phyloP scores from a whole-genome alignment of 2,329 filamentous ascomycete species.

The Berkeleyomyces basicola region DNA sequence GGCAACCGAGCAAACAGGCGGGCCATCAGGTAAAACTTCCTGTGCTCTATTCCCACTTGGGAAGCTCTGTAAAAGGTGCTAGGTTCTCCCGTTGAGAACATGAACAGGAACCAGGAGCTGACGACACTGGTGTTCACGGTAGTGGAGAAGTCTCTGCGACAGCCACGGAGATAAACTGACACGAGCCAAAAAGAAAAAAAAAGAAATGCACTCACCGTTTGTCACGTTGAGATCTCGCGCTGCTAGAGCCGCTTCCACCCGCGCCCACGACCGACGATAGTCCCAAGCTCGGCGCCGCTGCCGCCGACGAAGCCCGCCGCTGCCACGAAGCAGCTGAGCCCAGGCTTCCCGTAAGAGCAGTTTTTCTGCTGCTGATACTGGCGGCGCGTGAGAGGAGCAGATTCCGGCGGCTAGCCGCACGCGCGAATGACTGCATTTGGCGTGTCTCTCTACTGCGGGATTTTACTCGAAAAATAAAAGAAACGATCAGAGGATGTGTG shows the following conservation, averaged over 20 bases:
- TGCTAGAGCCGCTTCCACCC: neutral
- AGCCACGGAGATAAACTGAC: neutral
- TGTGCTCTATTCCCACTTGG: neutral
- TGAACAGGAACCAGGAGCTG: neutral
- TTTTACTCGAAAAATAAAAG: neutral
- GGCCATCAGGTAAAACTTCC: neutral
- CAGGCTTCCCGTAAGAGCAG: neutral
- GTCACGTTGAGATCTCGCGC: neutral
- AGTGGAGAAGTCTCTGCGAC: neutral
- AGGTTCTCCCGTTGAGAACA: too few species aligned
- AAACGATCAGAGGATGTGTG: neutral
- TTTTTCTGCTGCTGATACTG: neutral
- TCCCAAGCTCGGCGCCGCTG: neutral
- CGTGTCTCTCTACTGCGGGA: neutral
- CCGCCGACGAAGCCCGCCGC: neutral
- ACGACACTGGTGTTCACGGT: neutral
- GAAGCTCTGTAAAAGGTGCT: neutral
- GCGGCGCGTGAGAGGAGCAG: neutral
- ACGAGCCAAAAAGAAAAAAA: neutral
- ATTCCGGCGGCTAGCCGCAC: conserved; percentile 5
- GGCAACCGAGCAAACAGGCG: neutral
- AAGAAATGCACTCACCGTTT: conserved; percentile 5
- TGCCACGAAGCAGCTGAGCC: neutral
- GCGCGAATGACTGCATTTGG: conserved; percentile 9
- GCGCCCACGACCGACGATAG: neutral